Base-by-base conservation (phyloP, 2,329 filamentous ascomycete species). In the Chaetomium strumarium region DNA sequence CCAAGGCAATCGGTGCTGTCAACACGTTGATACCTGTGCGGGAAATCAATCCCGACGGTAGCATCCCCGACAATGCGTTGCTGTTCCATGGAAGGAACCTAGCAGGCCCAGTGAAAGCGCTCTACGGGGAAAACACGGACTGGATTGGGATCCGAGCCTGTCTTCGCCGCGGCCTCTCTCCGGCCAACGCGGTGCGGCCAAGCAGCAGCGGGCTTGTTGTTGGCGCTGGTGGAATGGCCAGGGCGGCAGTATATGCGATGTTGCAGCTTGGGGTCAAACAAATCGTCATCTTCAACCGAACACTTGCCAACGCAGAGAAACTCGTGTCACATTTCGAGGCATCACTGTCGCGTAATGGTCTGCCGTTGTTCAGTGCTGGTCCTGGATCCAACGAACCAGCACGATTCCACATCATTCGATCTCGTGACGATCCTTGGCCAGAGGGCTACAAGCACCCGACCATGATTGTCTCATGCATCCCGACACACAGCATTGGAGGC, bases 81-180 rank as follows among this genome's bases (percentile, higher is more conserved):
- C 68, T 76, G 16, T 74, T 75, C 54, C 68, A 71, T n/a, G 75
- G 80, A 54, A 74, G 80, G 50, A 84, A 84, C 56, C 76, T 81
- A 40, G 76, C 83, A 1, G 86, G 86, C 0, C 79, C 82, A 0
- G 79, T 89, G 7, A 78, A 79, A 56, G 85, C 83, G 0, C 72
- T 90, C 0, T 88, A 89, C 57, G 88, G 86, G 1, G 86, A 90
- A 53, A 91, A 91, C 55, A 90, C 86, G 0, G 87, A 91, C 65
- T 91, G 87, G 84, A 85, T 90, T 33, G 87, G 87, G 5, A 87
- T 91, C 39, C 75, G 84, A 49, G 85, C 84, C 3, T 90, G 85
- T 63, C 79, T 91, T 39, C 78, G 83, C 6, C 76, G 85, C 31
- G 86, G 86, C 2, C 72, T 90, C 2, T 90, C 86, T 0, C 87